phyloP scores from a whole-genome alignment of 805 yeast species.

The Teunomyces tritomae region DNA sequence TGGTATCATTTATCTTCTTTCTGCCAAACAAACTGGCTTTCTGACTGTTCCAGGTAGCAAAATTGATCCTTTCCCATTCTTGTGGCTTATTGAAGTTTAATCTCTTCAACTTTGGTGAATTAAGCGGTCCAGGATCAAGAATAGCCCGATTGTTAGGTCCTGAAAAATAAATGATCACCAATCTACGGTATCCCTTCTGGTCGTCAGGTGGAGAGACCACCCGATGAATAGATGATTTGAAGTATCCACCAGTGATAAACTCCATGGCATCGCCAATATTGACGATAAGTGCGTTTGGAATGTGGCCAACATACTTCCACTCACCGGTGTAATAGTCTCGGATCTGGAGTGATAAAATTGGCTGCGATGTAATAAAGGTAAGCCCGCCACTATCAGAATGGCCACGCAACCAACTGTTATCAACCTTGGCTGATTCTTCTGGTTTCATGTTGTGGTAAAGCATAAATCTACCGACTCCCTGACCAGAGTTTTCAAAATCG shows the following conservation, averaged over 20 bases:
- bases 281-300: constrained; percentile 28
- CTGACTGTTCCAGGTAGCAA: constrained; percentile 34
- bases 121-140: constrained; percentile 13
- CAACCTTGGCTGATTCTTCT: constrained; percentile 22
- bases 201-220: constrained; percentile 15
- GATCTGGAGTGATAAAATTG: constrained; percentile 28
- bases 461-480: constrained; percentile 31
- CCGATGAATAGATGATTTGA: constrained; percentile 15
- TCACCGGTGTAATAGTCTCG: constrained; percentile 28
- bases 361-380: constrained; percentile 31
- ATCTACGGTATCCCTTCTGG: constrained; percentile 11
- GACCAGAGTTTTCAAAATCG: constrained; percentile 23
- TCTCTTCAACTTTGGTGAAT: constrained; percentile 9
- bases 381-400: constrained; percentile 31
- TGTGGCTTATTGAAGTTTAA: constrained; percentile 16
- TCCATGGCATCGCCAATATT: constrained; percentile 32
- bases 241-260: constrained; percentile 28
- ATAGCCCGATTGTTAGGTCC: constrained; percentile 13
- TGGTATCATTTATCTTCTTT: constrained; percentile 29
- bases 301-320: constrained; percentile 31
- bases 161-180: constrained; percentile 14
- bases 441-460: constrained; percentile 23
- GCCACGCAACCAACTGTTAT: constrained; percentile 27
- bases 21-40: constrained; percentile 47
- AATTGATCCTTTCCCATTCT: constrained; percentile 29